Evolutionary conservation across 1,284 basidiomycete genomes (phyloP), one percentile per base, ranked within the genome.

Genomic region (Pseudozyma sp.): DNA sequence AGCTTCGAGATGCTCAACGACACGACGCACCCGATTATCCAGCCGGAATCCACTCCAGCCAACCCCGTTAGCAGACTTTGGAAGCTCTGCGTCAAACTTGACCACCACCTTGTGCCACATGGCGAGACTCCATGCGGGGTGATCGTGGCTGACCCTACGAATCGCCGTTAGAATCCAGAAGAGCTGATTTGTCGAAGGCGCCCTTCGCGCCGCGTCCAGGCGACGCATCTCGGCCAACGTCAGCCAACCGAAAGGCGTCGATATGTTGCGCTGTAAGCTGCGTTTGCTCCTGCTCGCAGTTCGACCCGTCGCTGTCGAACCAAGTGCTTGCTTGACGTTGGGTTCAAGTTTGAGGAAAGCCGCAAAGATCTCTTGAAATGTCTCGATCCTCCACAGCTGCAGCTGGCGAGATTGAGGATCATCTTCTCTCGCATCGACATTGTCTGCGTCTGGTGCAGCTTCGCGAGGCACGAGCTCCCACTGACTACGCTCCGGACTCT

Each of bases 101-200:
- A 52, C 50, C 31, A 48, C 51, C 4, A 75, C 64, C 34, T 54
- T 61, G 11, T 56, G 30, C 73, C 73, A 75, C 58, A 66, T 59
- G 46, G 65, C 64, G 13, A 75, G 50, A 45, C 54, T 66, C 73
- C 73, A 75, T 2, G 16, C 10, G 0, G 73, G 54, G 42, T 75
- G 45, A 35, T 75, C 73, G 11, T 61, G 35, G 47, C 68, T 71
- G 11, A 71, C 64, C 44, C 73, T 54, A 2, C 73, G 60, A 13
- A 75, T 61, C 0, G 73, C 64, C 2, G 73, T 75, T 6, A 75
- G 47, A 24, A 71, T 53, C 62, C 62, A 75, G 34, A 75, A 75
- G 5, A 71, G 58, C 48, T 75, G 60, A n/a, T 75, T 64, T 29
- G 56, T 42, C 16, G 64, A 57, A 17, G 68, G 72, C 31, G 64